phyloP scores from a whole-genome alignment of 73 alveolate genomes.

The Paramecium sonneborni region DNA sequence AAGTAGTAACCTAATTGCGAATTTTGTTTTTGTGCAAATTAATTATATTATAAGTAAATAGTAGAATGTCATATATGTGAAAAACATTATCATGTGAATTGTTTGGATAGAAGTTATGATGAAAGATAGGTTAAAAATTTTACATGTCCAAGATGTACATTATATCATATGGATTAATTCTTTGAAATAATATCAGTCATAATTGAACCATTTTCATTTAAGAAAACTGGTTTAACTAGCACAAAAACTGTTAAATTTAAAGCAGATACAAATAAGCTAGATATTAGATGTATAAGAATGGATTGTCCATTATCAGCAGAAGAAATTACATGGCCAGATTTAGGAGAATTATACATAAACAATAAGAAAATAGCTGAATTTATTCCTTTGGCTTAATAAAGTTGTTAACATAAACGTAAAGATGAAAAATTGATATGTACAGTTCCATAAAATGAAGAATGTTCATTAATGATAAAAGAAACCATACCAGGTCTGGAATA shows the following conservation, averaged over 20 bases:
- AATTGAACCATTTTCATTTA: not conserved
- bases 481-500: not conserved
- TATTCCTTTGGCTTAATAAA: not conserved
- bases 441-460: not conserved
- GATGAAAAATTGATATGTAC: slow-evolving; percentile 19
- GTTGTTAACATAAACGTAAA: slow-evolving; percentile 14
- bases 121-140: not conserved
- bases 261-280: not conserved
- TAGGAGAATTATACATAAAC: slow-evolving; percentile 26
- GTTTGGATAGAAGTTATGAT: not conserved
- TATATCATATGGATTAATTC: not conserved
- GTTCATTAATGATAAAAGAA: not conserved
- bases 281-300: slow-evolving; percentile 40
- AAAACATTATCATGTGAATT: not conserved
- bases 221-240: not conserved
- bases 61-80: not conserved
- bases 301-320: not conserved
- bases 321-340: slow-evolving; percentile 55
- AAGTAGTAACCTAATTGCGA: not conserved
- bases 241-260: not conserved
- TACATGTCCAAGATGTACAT: slow-evolving; percentile 28
- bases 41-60: not conserved
- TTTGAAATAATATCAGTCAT: not conserved
- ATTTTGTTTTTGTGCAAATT: not conserved
- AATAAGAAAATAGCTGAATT: not conserved